A percentile compares a stretch with the other conserved stretches of the same genome.
These are phyloP conservation scores for Dendrobium nobile DNA, from an alignment of 106 monocot species.

Conservation along the genomic window DNA sequence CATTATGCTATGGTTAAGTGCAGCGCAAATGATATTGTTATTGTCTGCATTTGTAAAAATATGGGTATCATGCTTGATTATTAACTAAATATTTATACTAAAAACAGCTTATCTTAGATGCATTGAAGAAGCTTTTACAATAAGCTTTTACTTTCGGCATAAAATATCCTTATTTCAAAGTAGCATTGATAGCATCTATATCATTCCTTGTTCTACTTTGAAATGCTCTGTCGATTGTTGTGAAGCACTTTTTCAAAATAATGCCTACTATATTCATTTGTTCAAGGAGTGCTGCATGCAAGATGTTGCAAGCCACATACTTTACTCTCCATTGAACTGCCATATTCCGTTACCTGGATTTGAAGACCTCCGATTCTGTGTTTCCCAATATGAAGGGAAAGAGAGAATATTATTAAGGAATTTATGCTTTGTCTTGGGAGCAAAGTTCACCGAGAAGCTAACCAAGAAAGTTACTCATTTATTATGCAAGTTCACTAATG, in stretches of 20 bases:
- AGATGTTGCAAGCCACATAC: constrained; percentile 70
- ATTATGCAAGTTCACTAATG: constrained; percentile 83
- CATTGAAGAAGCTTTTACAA: neutral
- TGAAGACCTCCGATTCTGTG: constrained; percentile 63
- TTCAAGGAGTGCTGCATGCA: constrained; percentile 67
- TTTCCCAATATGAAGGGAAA: constrained; percentile 92
- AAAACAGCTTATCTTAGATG: neutral
- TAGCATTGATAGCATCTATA: neutral
- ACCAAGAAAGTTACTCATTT: constrained; percentile 79
- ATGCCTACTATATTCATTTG: neutral
- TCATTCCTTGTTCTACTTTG: neutral
- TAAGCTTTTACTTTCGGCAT: neutral
- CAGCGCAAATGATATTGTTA: no score
- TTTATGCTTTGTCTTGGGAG: constrained; percentile 71
- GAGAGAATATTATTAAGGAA: constrained; percentile 72
- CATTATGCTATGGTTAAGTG: no score
- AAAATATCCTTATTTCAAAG: neutral
- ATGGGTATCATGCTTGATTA: neutral
- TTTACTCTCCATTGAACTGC: constrained; percentile 78
- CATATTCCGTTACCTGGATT: constrained; percentile 81
- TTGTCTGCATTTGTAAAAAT: neutral
- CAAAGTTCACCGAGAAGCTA: constrained; percentile 68
- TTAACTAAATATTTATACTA: neutral
- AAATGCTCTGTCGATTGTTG: neutral
- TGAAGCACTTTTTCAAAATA: neutral